Evolutionary conservation across 306 rosid species (phyloP).

Genomic region (Ceratonia siliqua): DNA sequence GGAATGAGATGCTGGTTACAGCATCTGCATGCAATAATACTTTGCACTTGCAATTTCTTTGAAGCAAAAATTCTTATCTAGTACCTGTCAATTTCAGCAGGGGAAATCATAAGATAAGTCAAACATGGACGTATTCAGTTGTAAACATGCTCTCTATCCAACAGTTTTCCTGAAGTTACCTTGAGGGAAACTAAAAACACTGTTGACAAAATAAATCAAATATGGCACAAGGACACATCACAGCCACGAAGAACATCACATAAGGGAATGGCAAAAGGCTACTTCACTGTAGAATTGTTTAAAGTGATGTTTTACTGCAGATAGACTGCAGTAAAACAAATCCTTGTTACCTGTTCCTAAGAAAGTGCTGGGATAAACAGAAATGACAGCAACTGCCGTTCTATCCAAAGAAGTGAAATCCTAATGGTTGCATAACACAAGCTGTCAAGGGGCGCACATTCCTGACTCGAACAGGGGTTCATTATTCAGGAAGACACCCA

Average conservation of each 20-base stretch:
- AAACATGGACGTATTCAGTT: neutral
- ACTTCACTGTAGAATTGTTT: neutral
- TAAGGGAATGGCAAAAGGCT: neutral
- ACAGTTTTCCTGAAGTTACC: slow-evolving; percentile 9
- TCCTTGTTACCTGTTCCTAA: neutral
- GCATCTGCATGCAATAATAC: neutral
- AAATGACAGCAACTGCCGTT: slow-evolving; percentile 1
- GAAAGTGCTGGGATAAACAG: neutral
- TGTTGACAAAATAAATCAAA: neutral
- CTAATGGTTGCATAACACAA: neutral
- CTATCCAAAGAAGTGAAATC: neutral
- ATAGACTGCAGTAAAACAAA: neutral
- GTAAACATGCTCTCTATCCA: slow-evolving; percentile 20
- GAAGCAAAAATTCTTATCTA: neutral
- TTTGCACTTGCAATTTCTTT: neutral
- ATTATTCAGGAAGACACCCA: slow-evolving; percentile 6
- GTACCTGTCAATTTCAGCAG: slow-evolving; percentile 16
- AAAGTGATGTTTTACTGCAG: slow-evolving; percentile 4
- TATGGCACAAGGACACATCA: neutral
- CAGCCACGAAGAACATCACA: slow-evolving; percentile 2
- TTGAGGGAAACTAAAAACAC: neutral
- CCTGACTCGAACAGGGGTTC: neutral
- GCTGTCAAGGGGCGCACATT: neutral
- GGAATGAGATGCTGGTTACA: neutral
- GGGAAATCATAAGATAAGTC: neutral